Evolutionary conservation across 2,329 filamentous ascomycete species (phyloP).

Genomic region (Sphaerulina musiva): DNA sequence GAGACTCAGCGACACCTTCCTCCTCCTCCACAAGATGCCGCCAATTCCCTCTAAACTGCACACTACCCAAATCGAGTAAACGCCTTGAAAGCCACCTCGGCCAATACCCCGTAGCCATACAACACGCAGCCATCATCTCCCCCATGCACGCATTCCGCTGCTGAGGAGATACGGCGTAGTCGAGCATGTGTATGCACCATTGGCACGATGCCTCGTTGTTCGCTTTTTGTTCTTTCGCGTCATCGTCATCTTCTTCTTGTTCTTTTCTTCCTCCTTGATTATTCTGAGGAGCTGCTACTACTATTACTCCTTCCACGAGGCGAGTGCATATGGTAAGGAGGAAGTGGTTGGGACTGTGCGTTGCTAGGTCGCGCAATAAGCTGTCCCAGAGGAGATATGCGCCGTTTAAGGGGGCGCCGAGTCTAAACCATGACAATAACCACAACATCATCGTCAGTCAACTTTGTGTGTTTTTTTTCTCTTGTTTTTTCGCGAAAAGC

Average conservation of each 20-base stretch:
- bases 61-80: slow-evolving; percentile 27
- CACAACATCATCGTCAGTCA: slow-evolving; percentile 1
- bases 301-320: slow-evolving; percentile 34
- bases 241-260: slow-evolving; percentile 15
- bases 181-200: slow-evolving; percentile 47
- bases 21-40: slow-evolving; percentile 29
- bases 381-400: slow-evolving; percentile 43
- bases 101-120: slow-evolving; percentile 36
- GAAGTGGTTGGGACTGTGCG: slow-evolving; percentile 32
- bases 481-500: background rate
- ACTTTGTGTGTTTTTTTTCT: background rate
- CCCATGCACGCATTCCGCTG: slow-evolving; percentile 8
- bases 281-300: too few relatives aligned
- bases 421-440: slow-evolving; percentile 10
- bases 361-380: slow-evolving; percentile 35
- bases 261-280: too few relatives aligned
- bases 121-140: slow-evolving; percentile 30
- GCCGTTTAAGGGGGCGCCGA: slow-evolving; percentile 36
- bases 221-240: slow-evolving; percentile 12
- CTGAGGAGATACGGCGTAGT: slow-evolving; percentile 21
- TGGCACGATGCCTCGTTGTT: slow-evolving; percentile 40
- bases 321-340: slow-evolving; percentile 35
- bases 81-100: slow-evolving; percentile 33
- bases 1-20: too few relatives aligned
- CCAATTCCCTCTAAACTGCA: slow-evolving; percentile 27